Evolutionary conservation across 768 basidiomycete genomes (phyloP).

Genomic region (Mycena albidolilacea): DNA sequence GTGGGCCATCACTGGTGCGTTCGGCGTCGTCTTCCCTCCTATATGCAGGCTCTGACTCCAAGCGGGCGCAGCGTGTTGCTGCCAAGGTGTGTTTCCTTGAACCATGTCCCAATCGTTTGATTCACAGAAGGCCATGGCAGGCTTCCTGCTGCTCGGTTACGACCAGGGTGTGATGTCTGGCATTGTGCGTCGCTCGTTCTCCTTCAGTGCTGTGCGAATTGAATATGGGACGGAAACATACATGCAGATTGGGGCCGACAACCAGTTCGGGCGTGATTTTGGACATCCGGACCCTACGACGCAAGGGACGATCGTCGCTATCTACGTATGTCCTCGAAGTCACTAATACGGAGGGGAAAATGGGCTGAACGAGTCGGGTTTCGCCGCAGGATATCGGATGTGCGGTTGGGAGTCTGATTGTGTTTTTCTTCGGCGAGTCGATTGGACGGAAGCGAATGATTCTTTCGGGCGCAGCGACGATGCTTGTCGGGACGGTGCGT

Average conservation of each 20-base stretch:
- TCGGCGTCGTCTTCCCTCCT: background rate
- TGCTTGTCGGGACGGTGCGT: conserved; percentile 56
- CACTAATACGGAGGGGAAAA: too few relatives aligned
- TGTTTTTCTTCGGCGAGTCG: conserved; percentile 56
- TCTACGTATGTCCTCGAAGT: conserved; percentile 46
- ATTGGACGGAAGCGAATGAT: conserved; percentile 58
- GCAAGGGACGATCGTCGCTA: conserved; percentile 58
- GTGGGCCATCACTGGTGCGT: conserved; percentile 56
- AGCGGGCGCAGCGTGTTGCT: conserved; percentile 52
- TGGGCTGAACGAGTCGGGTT: background rate
- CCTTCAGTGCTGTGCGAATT: background rate
- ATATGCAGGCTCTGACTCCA: conserved; percentile 3
- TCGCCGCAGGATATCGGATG: conserved; percentile 55
- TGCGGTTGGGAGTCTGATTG: conserved; percentile 53
- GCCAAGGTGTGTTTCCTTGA: conserved; percentile 46
- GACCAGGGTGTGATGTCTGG: conserved; percentile 62
- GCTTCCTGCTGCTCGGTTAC: conserved; percentile 54
- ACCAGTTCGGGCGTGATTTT: conserved; percentile 57
- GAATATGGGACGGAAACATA: too few relatives aligned
- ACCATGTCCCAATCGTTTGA: too few relatives aligned
- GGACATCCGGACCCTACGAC: conserved; percentile 53
- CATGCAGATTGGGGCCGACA: conserved; percentile 56
- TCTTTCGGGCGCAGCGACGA: conserved; percentile 53
- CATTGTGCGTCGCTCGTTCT: conserved; percentile 44
- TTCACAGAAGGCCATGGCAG: background rate